Conservation (phyloP, 106 monocot species). For the Gastrodia elata region DNA sequence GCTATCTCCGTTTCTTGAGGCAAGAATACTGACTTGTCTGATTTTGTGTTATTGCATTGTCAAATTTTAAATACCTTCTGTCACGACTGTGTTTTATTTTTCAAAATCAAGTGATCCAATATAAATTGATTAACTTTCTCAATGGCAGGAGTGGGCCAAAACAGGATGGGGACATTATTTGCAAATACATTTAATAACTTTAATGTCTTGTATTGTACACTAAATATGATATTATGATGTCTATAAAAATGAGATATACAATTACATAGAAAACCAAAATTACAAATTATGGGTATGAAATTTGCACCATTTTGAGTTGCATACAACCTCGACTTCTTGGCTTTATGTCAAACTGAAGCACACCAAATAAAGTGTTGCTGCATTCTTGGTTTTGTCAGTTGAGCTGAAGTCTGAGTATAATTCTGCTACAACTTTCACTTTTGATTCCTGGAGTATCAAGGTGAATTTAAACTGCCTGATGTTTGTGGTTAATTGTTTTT, state of each 20-base stretch:
- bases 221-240: not conserved
- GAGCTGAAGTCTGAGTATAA: not conserved
- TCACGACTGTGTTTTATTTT: not conserved
- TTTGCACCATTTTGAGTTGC: not conserved
- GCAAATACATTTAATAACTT: not conserved
- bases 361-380: not conserved
- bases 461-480: no score
- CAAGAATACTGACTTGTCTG: constrained; percentile 14
- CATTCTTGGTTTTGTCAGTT: not conserved
- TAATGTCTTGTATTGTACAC: not conserved
- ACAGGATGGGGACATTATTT: not conserved
- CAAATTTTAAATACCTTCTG: not conserved
- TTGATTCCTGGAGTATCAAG: no score
- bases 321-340: not conserved
- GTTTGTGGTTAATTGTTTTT: no score
- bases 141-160: not conserved
- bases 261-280: not conserved
- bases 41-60: not conserved
- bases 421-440: no score
- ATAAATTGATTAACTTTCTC: not conserved
- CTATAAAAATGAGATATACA: not conserved
- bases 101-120: not conserved
- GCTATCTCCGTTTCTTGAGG: constrained; percentile 63
- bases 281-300: not conserved
- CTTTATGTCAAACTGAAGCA: not conserved